Percentiles rank a stretch among this genome's conserved stretches.
Conservation (phyloP, 768 basidiomycete genomes). For the Vararia minispora region DNA sequence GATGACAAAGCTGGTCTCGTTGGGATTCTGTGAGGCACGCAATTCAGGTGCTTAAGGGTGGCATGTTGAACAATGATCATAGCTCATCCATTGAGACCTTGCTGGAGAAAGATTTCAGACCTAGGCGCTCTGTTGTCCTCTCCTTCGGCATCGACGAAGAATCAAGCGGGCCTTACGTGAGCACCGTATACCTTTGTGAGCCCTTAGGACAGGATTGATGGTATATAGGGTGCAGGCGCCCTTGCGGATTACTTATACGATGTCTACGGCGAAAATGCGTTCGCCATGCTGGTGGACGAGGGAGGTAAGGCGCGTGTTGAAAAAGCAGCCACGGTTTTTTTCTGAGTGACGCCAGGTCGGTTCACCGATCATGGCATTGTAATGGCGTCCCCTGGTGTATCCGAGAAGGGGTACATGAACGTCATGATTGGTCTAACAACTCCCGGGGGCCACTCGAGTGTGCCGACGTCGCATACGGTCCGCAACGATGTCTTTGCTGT, state of each 20-base stretch:
- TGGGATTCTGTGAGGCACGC: slow-evolving; percentile 21
- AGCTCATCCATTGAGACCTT: slow-evolving; percentile 29
- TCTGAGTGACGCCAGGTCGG: slow-evolving; percentile 28
- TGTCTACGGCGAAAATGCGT: slow-evolving; percentile 58
- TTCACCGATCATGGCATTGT: slow-evolving; percentile 38
- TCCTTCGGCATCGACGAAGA: slow-evolving; percentile 34
- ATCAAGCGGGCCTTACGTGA: slow-evolving; percentile 17
- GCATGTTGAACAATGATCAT: background rate
- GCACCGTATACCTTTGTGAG: too few relatives aligned
- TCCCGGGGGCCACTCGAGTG: slow-evolving; percentile 76
- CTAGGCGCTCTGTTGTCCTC: slow-evolving; percentile 21
- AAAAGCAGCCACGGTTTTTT: background rate
- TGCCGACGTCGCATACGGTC: slow-evolving; percentile 78
- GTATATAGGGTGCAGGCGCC: slow-evolving; percentile 50
- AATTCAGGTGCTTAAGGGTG: background rate
- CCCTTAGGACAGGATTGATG: too few relatives aligned
- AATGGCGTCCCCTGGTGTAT: slow-evolving; percentile 51
- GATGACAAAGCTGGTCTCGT: slow-evolving; percentile 33
- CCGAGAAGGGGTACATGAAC: slow-evolving; percentile 66
- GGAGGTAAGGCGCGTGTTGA: slow-evolving; percentile 39
- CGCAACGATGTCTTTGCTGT: slow-evolving; percentile 13
- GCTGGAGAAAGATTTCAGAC: slow-evolving; percentile 26
- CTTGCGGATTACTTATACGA: slow-evolving; percentile 38
- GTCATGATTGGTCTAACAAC: slow-evolving; percentile 53
- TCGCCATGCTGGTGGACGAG: slow-evolving; percentile 82